A percentile compares a stretch with the other conserved stretches of the same genome.
Evolutionary conservation across 805 yeast genomes (phyloP).

Genomic region (Myxozyma neglecta): DNA sequence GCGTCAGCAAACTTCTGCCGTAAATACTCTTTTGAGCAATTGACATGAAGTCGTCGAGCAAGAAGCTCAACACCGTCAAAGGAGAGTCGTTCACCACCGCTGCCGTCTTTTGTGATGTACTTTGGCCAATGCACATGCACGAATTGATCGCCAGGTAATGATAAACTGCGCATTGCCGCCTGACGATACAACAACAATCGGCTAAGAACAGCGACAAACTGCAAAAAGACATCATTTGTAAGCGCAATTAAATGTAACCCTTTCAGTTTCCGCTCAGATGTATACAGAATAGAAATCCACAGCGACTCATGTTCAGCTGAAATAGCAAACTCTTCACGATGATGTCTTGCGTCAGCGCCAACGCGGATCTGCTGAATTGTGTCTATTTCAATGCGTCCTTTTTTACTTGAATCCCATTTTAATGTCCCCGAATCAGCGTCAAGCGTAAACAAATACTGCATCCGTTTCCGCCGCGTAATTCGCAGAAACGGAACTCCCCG

Average conservation of each 20-base stretch:
- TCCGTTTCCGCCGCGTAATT: constrained; percentile 68
- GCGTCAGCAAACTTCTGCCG: constrained; percentile 53
- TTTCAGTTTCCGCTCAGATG: constrained; percentile 61
- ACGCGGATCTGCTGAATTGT: constrained; percentile 61
- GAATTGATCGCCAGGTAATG: constrained; percentile 62
- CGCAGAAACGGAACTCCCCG: constrained; percentile 65
- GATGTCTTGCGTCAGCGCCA: constrained; percentile 74
- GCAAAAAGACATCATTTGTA: constrained; percentile 51
- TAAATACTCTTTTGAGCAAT: constrained; percentile 58
- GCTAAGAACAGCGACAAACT: constrained; percentile 55
- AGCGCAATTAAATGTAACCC: constrained; percentile 77
- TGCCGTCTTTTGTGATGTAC: constrained; percentile 39
- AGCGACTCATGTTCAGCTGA: constrained; percentile 60
- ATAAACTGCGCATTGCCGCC: constrained; percentile 61
- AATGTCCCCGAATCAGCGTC: constrained; percentile 57
- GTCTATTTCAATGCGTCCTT: constrained; percentile 50
- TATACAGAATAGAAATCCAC: constrained; percentile 84
- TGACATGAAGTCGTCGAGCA: constrained; percentile 68
- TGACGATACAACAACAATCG: constrained; percentile 58
- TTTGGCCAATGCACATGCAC: constrained; percentile 65
- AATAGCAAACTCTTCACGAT: constrained; percentile 79
- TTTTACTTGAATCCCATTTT: constrained; percentile 54
- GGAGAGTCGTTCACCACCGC: constrained; percentile 39
- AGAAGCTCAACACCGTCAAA: constrained; percentile 69
- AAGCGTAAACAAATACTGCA: constrained; percentile 56